These are phyloP conservation scores for Graphium sp. DNA, from an alignment of 2,329 filamentous ascomycete genomes.

Conservation along the genomic window DNA sequence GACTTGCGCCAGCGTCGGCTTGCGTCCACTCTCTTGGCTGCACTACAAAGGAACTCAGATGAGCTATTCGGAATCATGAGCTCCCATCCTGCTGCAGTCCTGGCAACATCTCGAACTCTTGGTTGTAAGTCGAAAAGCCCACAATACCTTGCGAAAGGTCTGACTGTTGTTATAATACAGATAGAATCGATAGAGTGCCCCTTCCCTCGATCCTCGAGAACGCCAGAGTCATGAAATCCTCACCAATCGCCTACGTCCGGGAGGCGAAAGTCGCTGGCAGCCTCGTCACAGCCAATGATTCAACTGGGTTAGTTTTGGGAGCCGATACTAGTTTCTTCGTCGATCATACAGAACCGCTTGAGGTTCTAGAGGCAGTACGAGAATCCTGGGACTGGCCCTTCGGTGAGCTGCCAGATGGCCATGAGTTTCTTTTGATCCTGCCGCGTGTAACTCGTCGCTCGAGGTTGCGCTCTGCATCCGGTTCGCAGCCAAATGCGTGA, in stretches of 20 bases:
- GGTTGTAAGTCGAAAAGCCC: no score
- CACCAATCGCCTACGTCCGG: conserved; percentile 19
- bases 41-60: conserved; percentile 11
- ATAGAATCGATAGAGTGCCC: conserved; percentile 9
- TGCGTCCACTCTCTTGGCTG: conserved; percentile 14
- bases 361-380: conserved; percentile 5
- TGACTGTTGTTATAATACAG: conserved; percentile 9
- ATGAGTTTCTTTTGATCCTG: conserved; percentile 8
- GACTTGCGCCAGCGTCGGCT: conserved; percentile 18
- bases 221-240: conserved; percentile 16
- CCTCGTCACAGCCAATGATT: conserved; percentile 14
- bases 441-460: no score
- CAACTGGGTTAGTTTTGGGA: conserved; percentile 13
- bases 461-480: no score
- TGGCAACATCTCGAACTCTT: no score
- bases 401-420: conserved; percentile 8
- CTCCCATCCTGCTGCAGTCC: conserved; percentile 18
- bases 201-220: conserved; percentile 13
- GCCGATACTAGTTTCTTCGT: conserved; percentile 19
- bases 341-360: conserved; percentile 16
- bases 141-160: no score
- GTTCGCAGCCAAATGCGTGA: no score
- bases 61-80: conserved; percentile 20
- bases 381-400: conserved; percentile 8
- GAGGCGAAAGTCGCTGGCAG: conserved; percentile 16